Base-by-base conservation (phyloP, 2,329 filamentous ascomycete genomes). In the Ascochyta viciae-villosae region DNA sequence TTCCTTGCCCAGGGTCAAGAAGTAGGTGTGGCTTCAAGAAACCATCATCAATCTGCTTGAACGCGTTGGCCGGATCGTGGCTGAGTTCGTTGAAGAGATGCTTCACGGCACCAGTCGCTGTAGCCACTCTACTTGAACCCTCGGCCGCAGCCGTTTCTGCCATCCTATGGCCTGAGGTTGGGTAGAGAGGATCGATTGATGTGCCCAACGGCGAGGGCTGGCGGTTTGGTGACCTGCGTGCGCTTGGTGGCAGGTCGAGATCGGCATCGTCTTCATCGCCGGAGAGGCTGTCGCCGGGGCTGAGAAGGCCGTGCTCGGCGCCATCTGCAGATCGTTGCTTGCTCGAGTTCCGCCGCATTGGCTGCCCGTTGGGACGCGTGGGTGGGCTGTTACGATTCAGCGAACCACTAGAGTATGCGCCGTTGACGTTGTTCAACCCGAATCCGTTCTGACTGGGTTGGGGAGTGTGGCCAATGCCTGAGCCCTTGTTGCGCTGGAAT, bases 1-100 rank as follows among this genome's bases (percentile, higher is more conserved):
- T 54, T 1, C 72, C 73, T 35, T 74, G 74, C 23, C 70, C 71
- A 19, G 77, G 89, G 77, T 97, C 93, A 19, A 98, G 83, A 62
- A 98, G 77, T 51, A 98, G 78, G 72, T 89, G 91, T 16, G 94
- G 94, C 81, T 98, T 98, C 76, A 98, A 93, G 74, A 92, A 97
- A 58, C 93, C 92, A 76, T 99, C 95, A 74, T 99, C 95, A 57
- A 99, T 80, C 77, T 96, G 93, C 64, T 88, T 88, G 76, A 99
- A 96, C 78, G 96, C 86, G 41, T 90, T 92, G 9, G 91, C 90
- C 40, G 96, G 92, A 74, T 99, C 95, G 46, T 96, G 92, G 0
- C 89, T 85, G 15, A 89, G 84, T 1, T 87, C 86, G 24, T 85
- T 90, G 64, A 96, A 87, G 8, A 99, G 81, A 71, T 94, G 90